Evolutionary conservation across 2,329 filamentous ascomycete species (phyloP), one percentile per base, ranked within the genome.

Genomic region (Akanthomyces muscarius): DNA sequence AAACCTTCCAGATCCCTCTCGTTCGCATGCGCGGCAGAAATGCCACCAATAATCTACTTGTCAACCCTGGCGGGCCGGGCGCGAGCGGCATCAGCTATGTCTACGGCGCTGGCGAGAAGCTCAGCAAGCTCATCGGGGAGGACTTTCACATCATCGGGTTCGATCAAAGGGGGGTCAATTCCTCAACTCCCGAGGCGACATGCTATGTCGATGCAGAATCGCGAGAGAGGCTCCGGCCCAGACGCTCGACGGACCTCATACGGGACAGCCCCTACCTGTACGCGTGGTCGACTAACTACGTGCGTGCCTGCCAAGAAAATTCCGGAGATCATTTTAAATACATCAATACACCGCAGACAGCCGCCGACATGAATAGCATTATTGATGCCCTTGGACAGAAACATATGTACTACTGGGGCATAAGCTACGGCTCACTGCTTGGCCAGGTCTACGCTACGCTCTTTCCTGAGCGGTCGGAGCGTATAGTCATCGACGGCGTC

Each of bases 361-460:
- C 79, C 11, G 78, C 80, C 38, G 81, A 83, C 64, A 82, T 83
- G 79, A 80, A 81, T 65, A 76, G 71, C 14, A 81, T 82, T 33
- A 69, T 82, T 1, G 77, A 81, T 56, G 78, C 71, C 23, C 53
- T 74, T 45, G 74, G 73, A 3, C 66, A 72, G 30, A 56, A 74
- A 51, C 66, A 70, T 1, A 70, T 77, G 68, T 65, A 70, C 8
- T 79, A 77, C 55, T 79, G 76, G 77, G 78, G 78, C 0, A 72
- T 78, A 59, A 78, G 75, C 59, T 80, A 75, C 62, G 73, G 73
- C n/a, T 71, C 69, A 10, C 60, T 72, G 18, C 64, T 76, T 18
- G 74, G 74, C 13, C 63, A 64, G 41, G 72, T 69, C 1, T 73
- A 73, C 50, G 71, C 72, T 1, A 68, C 69, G 5, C 72, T 74